Base-by-base conservation (phyloP, 257 asterid genomes). In the Solanum piurae region DNA sequence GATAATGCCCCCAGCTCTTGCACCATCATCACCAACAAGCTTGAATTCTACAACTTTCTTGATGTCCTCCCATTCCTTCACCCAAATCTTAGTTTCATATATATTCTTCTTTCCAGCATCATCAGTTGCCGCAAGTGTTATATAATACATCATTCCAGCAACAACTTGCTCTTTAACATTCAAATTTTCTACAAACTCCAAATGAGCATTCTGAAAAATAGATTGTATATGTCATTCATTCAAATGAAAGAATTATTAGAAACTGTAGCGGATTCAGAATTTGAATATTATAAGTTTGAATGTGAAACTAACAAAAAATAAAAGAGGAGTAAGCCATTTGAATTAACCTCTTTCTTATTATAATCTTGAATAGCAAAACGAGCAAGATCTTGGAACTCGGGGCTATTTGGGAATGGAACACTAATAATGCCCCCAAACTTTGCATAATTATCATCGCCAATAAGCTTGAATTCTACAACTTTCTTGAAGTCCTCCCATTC, bases 401-500 rank as follows among this genome's bases (percentile, higher is more conserved):
- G 36, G 42, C 7, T 87, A 11, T 87, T 87, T 31, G 20, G 27
- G 4, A 12, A 21, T 73, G 29, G 29, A 73, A 73, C 49, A 10
- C 21, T 14, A 2, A 1, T 20, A 36, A 73, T 73, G 3, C 13
- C 27, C 37, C 82, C 60, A 14, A 0, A 0, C 8, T 14, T 52
- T 52, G 23, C 4, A n/a, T n/a, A n/a, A 18, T 0, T 6, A 18
- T 55, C 64, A 55, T 55, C 64, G 3, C 69, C 85, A 75, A 55
- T 3, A 8, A 4, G 62, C 86, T 86, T 55, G 76, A 86, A 86
- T 76, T 86, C 77, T 74, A 55, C 23, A 36, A 75, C 46, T 49
- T 86, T 75, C 46, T 86, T 86, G 76, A 86, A 34, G 40, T 86
- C 20, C 77, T 29, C n/a, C 88, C 88, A 86, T 75, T 74, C 66